Evolutionary conservation across 192 early-diverging fungal genomes (phyloP), one percentile per base, ranked within the genome.

Genomic region (Entophlyctis helioformis): DNA sequence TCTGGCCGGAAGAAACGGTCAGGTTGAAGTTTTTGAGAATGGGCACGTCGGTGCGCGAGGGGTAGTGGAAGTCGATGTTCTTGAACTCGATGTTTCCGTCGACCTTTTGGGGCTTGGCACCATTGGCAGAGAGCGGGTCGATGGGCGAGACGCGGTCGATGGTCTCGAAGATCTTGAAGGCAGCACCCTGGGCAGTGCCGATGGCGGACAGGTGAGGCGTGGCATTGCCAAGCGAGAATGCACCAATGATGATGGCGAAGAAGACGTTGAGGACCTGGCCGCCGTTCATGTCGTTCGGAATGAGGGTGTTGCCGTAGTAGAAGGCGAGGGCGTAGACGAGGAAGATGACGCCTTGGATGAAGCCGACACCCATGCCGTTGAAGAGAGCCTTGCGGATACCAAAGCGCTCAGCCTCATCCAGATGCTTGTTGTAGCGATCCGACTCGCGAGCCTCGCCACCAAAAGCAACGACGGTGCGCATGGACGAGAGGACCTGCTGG

Each of bases 381-480:
- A 36, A 50, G 18, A 66, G 25, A 6, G 74, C 76, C 44, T 80
- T 82, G 36, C 66, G 72, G 43, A 85, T 63, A 27, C 82, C 88
- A 29, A 57, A 51, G 3, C 55, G 49, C 41, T 74, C 74, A 21
- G 86, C 91, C 13, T 59, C 53, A 11, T 63, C 65, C 1, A 91
- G 64, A 23, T 62, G 67, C 73, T 54, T 38, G 10, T 60, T 51
- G 62, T 87, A 95, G 15, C 78, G 57, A 38, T 57, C 48, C 22
- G 63, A 31, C 46, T 85, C 85, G 38, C 83, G 80, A 25, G 76
- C 60, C 64, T 91, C 74, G 4, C 75, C 80, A 49, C 78, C 77
- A 62, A 97, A 94, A 7, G 90, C 73, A 38, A 72, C 75, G 18
- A 97, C 85, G n/a, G 91, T 97, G 33, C 86, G 76, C 37, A 94